Conservation (phyloP, 805 yeast genomes). For the Lipomyces sp. region DNA sequence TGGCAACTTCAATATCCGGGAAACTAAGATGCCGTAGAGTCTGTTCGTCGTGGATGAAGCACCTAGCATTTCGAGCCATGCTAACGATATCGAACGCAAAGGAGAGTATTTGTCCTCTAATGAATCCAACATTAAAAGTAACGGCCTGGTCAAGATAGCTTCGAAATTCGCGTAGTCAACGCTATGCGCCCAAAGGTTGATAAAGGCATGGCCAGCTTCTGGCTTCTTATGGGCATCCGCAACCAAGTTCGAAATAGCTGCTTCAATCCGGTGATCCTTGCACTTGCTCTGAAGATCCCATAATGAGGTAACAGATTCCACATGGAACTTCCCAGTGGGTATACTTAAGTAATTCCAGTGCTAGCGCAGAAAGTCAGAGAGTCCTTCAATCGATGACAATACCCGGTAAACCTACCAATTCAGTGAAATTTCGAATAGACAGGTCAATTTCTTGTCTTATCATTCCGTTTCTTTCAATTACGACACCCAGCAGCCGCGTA, state of each 20-base stretch:
- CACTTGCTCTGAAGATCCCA: constrained; percentile 62
- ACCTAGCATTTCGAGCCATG: constrained; percentile 38
- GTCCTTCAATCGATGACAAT: background rate
- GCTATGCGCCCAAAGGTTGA: constrained; percentile 77
- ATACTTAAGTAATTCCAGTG: constrained; percentile 62
- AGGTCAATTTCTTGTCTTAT: constrained; percentile 28
- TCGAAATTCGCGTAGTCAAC: constrained; percentile 54
- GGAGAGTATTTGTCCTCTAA: constrained; percentile 53
- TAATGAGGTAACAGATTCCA: constrained; percentile 69
- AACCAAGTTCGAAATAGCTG: constrained; percentile 66
- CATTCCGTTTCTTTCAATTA: constrained; percentile 36
- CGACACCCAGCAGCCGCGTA: constrained; percentile 31
- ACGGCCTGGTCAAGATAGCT: constrained; percentile 61
- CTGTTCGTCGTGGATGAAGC: constrained; percentile 51
- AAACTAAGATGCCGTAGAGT: constrained; percentile 62
- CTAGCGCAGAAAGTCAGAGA: constrained; percentile 39
- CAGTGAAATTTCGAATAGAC: constrained; percentile 34
- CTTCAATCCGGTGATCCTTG: constrained; percentile 65
- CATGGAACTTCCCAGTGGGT: constrained; percentile 62
- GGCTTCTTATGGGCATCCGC: constrained; percentile 47
- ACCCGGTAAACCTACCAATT: constrained; percentile 15
- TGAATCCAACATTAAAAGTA: constrained; percentile 71
- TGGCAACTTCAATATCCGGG: constrained; percentile 55
- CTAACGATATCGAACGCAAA: constrained; percentile 30
- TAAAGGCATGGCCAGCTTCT: constrained; percentile 59